phyloP scores from a whole-genome alignment of 805 yeast genomes.

The Candida sanyiensis region DNA sequence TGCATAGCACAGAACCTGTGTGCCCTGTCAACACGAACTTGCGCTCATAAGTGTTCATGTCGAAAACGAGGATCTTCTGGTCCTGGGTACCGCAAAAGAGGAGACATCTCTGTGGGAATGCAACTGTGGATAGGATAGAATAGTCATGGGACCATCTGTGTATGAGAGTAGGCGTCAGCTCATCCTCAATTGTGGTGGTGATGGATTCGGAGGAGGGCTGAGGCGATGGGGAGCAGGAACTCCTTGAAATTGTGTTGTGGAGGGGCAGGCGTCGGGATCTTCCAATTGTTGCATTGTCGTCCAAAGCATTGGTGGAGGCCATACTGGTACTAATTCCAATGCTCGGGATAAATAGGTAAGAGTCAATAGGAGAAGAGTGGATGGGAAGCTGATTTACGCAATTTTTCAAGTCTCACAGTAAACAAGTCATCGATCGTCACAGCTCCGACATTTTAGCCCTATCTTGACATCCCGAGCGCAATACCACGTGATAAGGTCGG shows the following conservation, averaged over 20 bases:
- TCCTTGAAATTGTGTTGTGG: slow-evolving; percentile 8
- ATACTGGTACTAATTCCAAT: too few species aligned
- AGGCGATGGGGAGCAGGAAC: slow-evolving; percentile 15
- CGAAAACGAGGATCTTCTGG: slow-evolving; percentile 68
- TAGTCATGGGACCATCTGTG: slow-evolving; percentile 76
- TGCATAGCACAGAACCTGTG: slow-evolving; percentile 67
- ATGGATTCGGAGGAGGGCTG: slow-evolving; percentile 6
- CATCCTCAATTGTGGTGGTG: neutral
- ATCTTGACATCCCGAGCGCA: neutral
- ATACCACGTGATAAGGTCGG: slow-evolving; percentile 1
- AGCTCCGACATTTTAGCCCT: slow-evolving; percentile 3
- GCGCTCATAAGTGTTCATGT: slow-evolving; percentile 56
- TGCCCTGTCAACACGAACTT: slow-evolving; percentile 54
- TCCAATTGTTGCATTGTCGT: slow-evolving; percentile 17
- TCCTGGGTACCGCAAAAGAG: slow-evolving; percentile 90
- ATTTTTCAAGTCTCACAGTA: neutral
- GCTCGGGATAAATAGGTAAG: too few species aligned
- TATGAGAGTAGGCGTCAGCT: slow-evolving; percentile 28
- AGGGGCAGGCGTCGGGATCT: slow-evolving; percentile 19
- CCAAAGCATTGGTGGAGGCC: slow-evolving; percentile 15
- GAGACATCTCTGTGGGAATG: slow-evolving; percentile 51
- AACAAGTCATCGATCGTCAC: neutral
- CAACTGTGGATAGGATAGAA: slow-evolving; percentile 66
- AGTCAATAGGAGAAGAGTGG: too few species aligned
- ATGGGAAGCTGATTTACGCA: neutral